Base-by-base conservation (phyloP, 2,329 filamentous ascomycete species). In the Aureobasidium leucospermi region DNA sequence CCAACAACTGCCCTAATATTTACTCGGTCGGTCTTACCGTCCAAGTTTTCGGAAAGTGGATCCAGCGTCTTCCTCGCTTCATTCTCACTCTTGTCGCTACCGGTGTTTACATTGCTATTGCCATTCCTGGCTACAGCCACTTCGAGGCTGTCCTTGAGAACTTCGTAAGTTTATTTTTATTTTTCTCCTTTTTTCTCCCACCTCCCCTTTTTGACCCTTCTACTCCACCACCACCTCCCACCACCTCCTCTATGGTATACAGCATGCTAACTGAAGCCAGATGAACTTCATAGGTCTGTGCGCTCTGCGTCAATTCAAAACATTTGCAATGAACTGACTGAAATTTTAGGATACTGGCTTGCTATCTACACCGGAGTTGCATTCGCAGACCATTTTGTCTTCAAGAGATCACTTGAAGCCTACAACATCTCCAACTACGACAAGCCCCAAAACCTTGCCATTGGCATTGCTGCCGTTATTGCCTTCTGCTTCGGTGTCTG, bases 361-460 rank as follows among this genome's bases (percentile, higher is more conserved):
- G 83, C 86, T 49, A 88, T 90, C 66, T 90, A 90, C 73, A 81
- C 84, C 63, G 85, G 81, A 48, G 82, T 90, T 63, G 76, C 81
- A 1, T 69, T 89, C 16, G 75, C 79, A 1, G 87, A 90, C 59
- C 87, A 90, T 72, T 81, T 89, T 66, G 66, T 88, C 68, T 89
- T 86, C 77, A 83, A 82, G 67, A 79, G 81, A 28, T 82, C 83
- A 2, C 81, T 87, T 64, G 58, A 63, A 2, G 83, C 82, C 8
- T 90, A 89, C 69, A 68, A 73, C n/a, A 74, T 80, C 0, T 79
- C 81, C 43, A 70, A 79, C 63, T 89, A 87, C 69, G 79, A 85
- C 63, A 75, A 81, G 58, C 78, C 80, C 0, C 67, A 73, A 0
- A 79, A 79, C 53, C 78, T 90, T 0, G 86, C 87, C 0, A 78